Conservation (phyloP, 768 basidiomycete genomes). For the Xanthoconium purpureum region DNA sequence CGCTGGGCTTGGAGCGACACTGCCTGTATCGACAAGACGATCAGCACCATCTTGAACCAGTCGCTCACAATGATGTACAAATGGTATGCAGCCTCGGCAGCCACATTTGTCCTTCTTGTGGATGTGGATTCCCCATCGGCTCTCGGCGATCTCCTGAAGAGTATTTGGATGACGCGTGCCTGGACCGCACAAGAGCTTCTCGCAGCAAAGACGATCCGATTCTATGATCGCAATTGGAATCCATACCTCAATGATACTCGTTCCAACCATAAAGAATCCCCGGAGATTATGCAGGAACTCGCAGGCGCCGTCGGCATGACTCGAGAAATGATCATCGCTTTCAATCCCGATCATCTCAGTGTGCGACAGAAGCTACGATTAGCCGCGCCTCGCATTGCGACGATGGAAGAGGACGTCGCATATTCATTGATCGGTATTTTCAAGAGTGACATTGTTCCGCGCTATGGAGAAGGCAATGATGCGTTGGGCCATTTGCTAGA, state of each 20-base stretch:
- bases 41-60: no score
- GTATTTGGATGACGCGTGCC: neutral
- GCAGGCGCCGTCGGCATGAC: constrained; percentile 3
- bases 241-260: neutral
- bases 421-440: constrained; percentile 12
- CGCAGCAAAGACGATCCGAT: neutral
- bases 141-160: neutral
- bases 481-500: constrained; percentile 12
- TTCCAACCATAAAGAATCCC: neutral
- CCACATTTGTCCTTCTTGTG: no score
- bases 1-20: no score
- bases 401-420: constrained; percentile 5
- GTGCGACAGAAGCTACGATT: constrained; percentile 10
- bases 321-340: neutral
- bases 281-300: constrained; percentile 9
- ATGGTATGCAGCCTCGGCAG: no score
- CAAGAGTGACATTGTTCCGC: neutral
- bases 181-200: constrained; percentile 1
- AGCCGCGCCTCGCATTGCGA: constrained; percentile 9
- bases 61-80: no score
- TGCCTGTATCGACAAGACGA: no score
- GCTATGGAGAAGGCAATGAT: constrained; percentile 6
- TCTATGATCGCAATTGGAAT: neutral
- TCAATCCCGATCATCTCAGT: constrained; percentile 5
- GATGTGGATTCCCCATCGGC: no score